Evolutionary conservation across 306 rosid genomes (phyloP).

Genomic region (Morella rubra): DNA sequence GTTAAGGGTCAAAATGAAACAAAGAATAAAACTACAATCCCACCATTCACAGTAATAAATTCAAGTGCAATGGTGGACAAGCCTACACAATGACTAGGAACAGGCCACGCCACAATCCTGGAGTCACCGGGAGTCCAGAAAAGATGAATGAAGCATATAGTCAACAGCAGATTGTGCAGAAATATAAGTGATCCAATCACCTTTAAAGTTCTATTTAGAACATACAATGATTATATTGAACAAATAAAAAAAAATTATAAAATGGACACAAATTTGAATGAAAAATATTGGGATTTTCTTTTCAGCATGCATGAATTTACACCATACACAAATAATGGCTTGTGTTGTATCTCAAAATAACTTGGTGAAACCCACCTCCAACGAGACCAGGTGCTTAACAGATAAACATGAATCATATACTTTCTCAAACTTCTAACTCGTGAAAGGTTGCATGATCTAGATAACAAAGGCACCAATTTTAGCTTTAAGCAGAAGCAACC

Average conservation of each 20-base stretch:
- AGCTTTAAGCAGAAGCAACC: slow-evolving; percentile 6
- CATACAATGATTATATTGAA: neutral
- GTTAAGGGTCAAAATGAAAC: slow-evolving; percentile 15
- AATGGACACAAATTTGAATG: neutral
- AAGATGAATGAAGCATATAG: slow-evolving; percentile 2
- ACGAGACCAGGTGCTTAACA: too few species aligned
- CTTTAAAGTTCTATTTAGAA: neutral
- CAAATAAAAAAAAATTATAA: neutral
- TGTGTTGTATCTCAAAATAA: neutral
- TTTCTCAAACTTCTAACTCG: too few species aligned
- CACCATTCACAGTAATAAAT: slow-evolving; percentile 16
- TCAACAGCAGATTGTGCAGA: neutral
- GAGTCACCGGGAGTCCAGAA: neutral
- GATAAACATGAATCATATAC: too few species aligned
- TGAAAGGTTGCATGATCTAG: neutral
- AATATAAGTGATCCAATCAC: neutral
- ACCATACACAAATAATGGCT: neutral
- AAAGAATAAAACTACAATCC: neutral
- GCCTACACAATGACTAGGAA: neutral
- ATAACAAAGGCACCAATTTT: neutral
- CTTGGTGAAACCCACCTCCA: too few species aligned
- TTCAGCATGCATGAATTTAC: neutral
- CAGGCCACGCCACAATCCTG: neutral
- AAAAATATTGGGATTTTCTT: neutral
- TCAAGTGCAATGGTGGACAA: neutral